These are phyloP conservation scores for Drosera spatulata DNA, from an alignment of 179 eudicot species.

Conservation along the genomic window DNA sequence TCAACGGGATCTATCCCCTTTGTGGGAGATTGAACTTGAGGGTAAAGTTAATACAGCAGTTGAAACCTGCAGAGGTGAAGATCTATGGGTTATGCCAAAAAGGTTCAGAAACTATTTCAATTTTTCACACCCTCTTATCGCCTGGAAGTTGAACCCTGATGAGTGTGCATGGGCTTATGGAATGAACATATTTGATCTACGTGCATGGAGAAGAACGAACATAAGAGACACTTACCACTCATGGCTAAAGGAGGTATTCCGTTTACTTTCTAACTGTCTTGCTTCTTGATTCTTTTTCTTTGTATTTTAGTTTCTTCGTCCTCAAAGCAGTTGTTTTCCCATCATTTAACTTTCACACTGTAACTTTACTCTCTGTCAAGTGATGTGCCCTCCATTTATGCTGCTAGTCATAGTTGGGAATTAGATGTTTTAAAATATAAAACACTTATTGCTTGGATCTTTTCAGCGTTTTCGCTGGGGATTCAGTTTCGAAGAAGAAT, in stretches of 20 bases:
- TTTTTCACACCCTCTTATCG: constrained; percentile 84
- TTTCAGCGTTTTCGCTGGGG: too few species aligned
- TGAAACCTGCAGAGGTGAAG: constrained; percentile 94
- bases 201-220: constrained; percentile 79
- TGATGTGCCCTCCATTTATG: too few species aligned
- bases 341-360: too few species aligned
- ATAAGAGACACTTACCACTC: constrained; percentile 87
- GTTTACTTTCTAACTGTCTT: not conserved
- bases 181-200: constrained; percentile 93
- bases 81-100: constrained; percentile 95
- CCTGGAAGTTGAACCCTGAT: constrained; percentile 60
- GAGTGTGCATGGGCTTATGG: constrained; percentile 57
- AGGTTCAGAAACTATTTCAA: constrained; percentile 81
- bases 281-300: not conserved
- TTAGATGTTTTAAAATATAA: too few species aligned
- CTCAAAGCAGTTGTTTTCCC: not conserved
- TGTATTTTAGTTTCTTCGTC: not conserved
- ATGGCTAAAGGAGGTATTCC: constrained; percentile 86
- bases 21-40: constrained; percentile 82
- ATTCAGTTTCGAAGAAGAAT: too few species aligned
- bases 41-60: constrained; percentile 99
- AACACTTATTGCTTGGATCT: too few species aligned
- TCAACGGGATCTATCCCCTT: constrained; percentile 87
- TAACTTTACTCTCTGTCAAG: too few species aligned
- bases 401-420: too few species aligned